phyloP scores from a whole-genome alignment of 371 early-diverging fungal species.

The Mortierella sp. region DNA sequence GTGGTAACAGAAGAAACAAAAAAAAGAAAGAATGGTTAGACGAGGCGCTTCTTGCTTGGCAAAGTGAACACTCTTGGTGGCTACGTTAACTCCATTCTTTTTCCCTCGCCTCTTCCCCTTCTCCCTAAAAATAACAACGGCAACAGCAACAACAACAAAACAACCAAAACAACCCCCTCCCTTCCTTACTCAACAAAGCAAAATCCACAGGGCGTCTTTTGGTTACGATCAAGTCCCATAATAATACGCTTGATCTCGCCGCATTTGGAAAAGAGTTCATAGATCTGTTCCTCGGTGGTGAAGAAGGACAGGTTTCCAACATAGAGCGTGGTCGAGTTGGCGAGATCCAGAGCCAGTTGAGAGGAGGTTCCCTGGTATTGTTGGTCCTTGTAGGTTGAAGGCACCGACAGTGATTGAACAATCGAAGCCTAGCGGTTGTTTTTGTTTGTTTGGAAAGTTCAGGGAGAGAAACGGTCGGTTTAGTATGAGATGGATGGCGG shows the following conservation, averaged over 20 bases:
- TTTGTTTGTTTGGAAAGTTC: background rate
- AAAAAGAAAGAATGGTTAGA: background rate
- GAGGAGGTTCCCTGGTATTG: slow-evolving; percentile 84
- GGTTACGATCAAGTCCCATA: slow-evolving; percentile 97
- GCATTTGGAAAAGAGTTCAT: slow-evolving; percentile 95
- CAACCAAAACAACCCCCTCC: background rate
- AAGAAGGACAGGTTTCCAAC: slow-evolving; percentile 98
- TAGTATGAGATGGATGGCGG: background rate
- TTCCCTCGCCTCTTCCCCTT: background rate
- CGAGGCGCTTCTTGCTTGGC: background rate
- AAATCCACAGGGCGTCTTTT: slow-evolving; percentile 99
- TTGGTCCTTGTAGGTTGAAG: slow-evolving; percentile 91
- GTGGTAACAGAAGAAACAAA: background rate
- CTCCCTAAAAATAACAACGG: background rate
- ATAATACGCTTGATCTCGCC: slow-evolving; percentile 98
- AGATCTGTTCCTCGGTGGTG: slow-evolving; percentile 99
- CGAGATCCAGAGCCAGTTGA: slow-evolving; percentile 79
- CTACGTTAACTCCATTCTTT: no score
- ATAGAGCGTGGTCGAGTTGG: slow-evolving; percentile 90
- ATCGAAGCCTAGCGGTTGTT: slow-evolving; percentile 67
- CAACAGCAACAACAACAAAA: background rate
- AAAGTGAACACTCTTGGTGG: background rate
- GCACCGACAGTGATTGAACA: slow-evolving; percentile 86
- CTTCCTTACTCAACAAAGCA: slow-evolving; percentile 96
- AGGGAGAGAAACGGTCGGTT: background rate